Evolutionary conservation across 208 protist species (phyloP).

Genomic region (Naegleria lovaniensis): DNA sequence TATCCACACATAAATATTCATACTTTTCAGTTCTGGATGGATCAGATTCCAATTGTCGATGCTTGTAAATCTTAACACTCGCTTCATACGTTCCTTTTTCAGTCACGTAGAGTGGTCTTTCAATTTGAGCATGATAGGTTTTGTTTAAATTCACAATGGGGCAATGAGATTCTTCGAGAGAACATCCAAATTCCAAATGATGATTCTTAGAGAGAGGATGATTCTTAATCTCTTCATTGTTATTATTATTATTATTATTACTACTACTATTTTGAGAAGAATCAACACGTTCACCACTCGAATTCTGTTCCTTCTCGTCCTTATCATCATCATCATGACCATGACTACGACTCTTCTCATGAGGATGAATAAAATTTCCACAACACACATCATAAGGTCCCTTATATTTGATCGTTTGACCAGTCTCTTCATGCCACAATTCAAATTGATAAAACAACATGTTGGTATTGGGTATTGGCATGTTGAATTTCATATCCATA

Average conservation of each 20-base stretch:
- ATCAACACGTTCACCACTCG: too few relatives aligned
- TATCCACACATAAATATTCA: neutral
- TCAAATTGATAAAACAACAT: neutral
- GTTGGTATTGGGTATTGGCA: neutral
- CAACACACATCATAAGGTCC: neutral
- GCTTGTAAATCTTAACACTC: neutral
- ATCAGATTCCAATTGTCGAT: neutral
- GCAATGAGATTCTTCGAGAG: neutral
- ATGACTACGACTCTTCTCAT: too few relatives aligned
- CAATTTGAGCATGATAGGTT: neutral
- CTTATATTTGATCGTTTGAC: slow-evolving; percentile 4
- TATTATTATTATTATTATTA: too few relatives aligned
- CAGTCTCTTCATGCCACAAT: neutral
- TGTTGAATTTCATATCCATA: neutral
- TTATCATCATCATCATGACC: too few relatives aligned
- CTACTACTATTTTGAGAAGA: too few relatives aligned
- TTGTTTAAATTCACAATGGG: neutral
- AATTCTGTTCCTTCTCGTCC: too few relatives aligned
- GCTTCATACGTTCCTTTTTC: neutral
- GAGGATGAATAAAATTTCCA: neutral
- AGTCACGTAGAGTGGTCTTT: neutral
- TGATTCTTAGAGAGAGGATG: too few relatives aligned
- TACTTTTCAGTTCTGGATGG: neutral
- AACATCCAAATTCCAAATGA: neutral
- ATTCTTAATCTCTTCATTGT: too few relatives aligned